Base-by-base conservation (phyloP, 495 filamentous ascomycete genomes). In the Xylaria nigripes region DNA sequence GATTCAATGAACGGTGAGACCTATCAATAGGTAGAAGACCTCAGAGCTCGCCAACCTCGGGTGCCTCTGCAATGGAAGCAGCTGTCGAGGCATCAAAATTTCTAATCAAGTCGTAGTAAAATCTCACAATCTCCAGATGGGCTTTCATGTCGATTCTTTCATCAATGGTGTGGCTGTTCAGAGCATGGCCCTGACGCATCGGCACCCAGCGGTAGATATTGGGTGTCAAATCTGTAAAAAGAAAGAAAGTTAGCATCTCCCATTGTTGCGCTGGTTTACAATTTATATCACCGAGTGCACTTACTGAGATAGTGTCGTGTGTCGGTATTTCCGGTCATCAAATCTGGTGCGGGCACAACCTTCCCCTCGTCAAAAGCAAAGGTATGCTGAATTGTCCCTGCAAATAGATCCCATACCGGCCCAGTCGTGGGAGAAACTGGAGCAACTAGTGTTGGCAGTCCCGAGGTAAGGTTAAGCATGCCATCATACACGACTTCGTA, bases 311-410 rank as follows among this genome's bases (percentile, higher is more conserved):
- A 49, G 54, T 61, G 67, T 38, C 62, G 61, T 10, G 83, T 86
- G 59, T 86, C 83, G 0, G 83, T 86, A 54, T 86, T 86, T 0
- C 82, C 83, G 0, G 81, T 86, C 82, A 84, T 86, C 57, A 85
- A 70, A 56, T 83, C 82, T 1, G 81, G 80, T 2, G 76, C 72
- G 0, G 84, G 80, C 23, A 86, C 70, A 12, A 86, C 75, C 4
- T 76, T 80, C 38, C 82, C 77, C 38, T 70, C 76, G 15, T 67
- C 64, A 47, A 67, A 67, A n/a, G 60, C 58, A 56, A 84, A 84
- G n/a, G 81, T 75, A 25, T 79, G 76, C 38, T 82, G 79, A 4
- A 81, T 77, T 0, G 81, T 81, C 19, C 81, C 82, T 0, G 81
- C 73, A 54, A 86, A 79, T 10, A 76, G 64, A 16, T 75, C 69